Conservation (phyloP, 1,284 basidiomycete species). For the Ceratobasidium papillatum region DNA sequence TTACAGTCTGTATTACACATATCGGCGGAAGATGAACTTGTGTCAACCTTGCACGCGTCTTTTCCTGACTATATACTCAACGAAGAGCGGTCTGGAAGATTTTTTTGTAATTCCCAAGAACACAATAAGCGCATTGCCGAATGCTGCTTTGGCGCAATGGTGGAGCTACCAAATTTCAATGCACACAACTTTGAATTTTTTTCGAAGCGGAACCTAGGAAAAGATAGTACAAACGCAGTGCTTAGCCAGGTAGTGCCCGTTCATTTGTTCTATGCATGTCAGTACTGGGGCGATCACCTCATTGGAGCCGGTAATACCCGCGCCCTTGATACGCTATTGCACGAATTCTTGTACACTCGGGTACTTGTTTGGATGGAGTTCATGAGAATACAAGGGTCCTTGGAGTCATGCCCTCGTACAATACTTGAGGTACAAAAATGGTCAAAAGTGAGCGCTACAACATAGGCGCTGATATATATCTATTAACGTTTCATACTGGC, state of each 20-base stretch:
- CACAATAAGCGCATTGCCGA: neutral
- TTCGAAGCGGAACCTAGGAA: too few relatives aligned
- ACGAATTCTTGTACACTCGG: neutral
- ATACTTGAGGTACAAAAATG: neutral
- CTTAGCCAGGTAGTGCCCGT: neutral
- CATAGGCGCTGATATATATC: too few relatives aligned
- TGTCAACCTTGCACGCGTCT: constrained; percentile 22
- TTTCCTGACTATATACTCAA: constrained; percentile 27
- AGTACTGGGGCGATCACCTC: constrained; percentile 3
- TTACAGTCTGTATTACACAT: constrained; percentile 10
- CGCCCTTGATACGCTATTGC: neutral
- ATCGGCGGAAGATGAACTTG: neutral
- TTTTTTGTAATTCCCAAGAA: neutral
- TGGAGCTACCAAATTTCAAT: neutral
- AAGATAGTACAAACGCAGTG: too few relatives aligned
- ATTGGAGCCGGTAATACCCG: too few relatives aligned
- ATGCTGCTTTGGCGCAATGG: constrained; percentile 1
- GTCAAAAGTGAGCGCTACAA: neutral
- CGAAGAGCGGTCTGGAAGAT: neutral
- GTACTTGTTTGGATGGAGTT: constrained; percentile 17
- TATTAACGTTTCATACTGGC: neutral
- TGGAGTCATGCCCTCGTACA: neutral
- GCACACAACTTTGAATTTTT: neutral
- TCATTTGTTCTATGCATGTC: constrained; percentile 8
- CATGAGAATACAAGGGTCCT: neutral